phyloP scores from a whole-genome alignment of 257 asterid species.

The Scutellaria barbata region DNA sequence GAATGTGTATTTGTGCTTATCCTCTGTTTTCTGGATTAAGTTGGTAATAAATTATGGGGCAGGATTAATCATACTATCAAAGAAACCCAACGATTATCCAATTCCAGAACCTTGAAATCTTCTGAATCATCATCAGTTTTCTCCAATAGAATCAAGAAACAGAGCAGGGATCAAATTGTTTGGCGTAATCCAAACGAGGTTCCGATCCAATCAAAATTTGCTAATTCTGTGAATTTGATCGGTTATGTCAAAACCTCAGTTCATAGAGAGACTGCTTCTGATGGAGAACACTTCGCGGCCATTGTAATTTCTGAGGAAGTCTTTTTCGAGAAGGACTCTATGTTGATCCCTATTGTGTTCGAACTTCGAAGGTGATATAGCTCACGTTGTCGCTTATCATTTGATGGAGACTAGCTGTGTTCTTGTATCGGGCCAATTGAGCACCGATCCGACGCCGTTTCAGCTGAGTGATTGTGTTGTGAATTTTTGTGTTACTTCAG shows the following conservation, averaged over 20 bases:
- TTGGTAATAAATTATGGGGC: too few relatives aligned
- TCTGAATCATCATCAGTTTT: constrained; percentile 35
- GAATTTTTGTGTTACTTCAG: constrained; percentile 14
- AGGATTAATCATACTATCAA: constrained; percentile 11
- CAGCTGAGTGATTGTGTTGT: constrained; percentile 42
- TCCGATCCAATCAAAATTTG: constrained; percentile 70
- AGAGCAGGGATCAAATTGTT: constrained; percentile 31
- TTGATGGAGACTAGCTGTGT: constrained; percentile 70
- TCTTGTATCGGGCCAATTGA: constrained; percentile 64
- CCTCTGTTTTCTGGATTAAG: too few relatives aligned
- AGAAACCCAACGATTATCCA: constrained; percentile 28
- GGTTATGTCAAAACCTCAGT: constrained; percentile 60
- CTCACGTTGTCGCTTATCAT: constrained; percentile 58
- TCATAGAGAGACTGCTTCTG: constrained; percentile 45
- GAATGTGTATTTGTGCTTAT: too few relatives aligned
- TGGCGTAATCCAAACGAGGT: constrained; percentile 76
- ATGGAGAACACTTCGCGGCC: constrained; percentile 56
- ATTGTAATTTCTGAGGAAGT: constrained; percentile 52
- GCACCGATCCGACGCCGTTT: constrained; percentile 49
- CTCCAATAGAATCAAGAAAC: constrained; percentile 39
- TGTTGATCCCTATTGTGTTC: constrained; percentile 59
- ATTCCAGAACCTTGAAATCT: constrained; percentile 34
- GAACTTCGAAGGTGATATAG: too few relatives aligned
- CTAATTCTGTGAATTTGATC: constrained; percentile 66
- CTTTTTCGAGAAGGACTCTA: constrained; percentile 16